Percentiles rank a stretch among this genome's conserved stretches.
phyloP scores from a whole-genome alignment of 140 eudicot genomes.

The Bidens hawaiensis region DNA sequence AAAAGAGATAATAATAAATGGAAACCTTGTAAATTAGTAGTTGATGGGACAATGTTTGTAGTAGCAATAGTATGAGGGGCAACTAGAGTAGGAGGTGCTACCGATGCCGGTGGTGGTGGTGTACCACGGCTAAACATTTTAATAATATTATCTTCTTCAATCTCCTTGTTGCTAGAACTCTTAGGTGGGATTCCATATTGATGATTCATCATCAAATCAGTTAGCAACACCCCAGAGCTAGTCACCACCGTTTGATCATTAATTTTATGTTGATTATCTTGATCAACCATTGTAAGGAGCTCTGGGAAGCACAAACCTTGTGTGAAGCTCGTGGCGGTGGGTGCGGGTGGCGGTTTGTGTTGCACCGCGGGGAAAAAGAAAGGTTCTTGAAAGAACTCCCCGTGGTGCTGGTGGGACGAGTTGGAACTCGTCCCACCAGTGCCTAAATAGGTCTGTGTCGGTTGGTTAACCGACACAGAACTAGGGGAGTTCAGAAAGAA shows the following conservation, averaged over 20 bases:
- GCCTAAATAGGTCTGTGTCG: slow-evolving; percentile 13
- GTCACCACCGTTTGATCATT: slow-evolving; percentile 35
- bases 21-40: slow-evolving; percentile 40
- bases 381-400: slow-evolving; percentile 48
- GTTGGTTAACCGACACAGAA: slow-evolving; percentile 62
- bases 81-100: slow-evolving; percentile 16
- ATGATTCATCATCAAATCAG: slow-evolving; percentile 53
- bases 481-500: slow-evolving; percentile 51
- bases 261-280: slow-evolving; percentile 8
- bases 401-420: neutral
- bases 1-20: neutral
- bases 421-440: neutral
- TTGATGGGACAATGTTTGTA: slow-evolving; percentile 26
- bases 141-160: slow-evolving; percentile 41
- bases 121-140: slow-evolving; percentile 27
- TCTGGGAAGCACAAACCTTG: slow-evolving; percentile 54
- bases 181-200: slow-evolving; percentile 21
- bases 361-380: slow-evolving; percentile 42
- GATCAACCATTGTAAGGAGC: slow-evolving; percentile 16
- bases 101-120: slow-evolving; percentile 14
- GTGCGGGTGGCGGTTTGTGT: slow-evolving; percentile 8
- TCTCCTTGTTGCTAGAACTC: slow-evolving; percentile 22
- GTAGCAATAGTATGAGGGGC: slow-evolving; percentile 29
- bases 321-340: slow-evolving; percentile 1
- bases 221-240: slow-evolving; percentile 37